Evolutionary conservation across 441 rosid species (phyloP), one percentile per base, ranked within the genome.

Genomic region (Brassica hybrid): DNA sequence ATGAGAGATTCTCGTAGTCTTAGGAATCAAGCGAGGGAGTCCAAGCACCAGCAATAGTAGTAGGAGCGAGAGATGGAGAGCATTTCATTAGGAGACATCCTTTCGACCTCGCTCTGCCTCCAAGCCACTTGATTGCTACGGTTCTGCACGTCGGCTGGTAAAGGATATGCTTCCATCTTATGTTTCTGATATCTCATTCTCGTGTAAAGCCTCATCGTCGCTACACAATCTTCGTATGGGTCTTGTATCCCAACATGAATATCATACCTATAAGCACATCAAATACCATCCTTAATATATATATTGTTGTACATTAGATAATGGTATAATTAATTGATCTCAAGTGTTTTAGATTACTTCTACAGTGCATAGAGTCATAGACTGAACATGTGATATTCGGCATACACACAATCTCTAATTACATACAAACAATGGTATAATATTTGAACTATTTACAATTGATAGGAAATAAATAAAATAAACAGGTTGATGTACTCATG

Each of bases 41-140:
- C 97, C 80, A 94, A 71, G 80, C 97, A 94, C 98, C 98, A 94
- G 32, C 98, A 94, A 69, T 90, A 89, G 76, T 88, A 92, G 67
- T 94, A 96, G 4, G 96, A 90, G 74, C 89, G 89, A 70, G 97
- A 91, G 50, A 91, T 84, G 3, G 82, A 81, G 12, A 89, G 79
- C 90, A 91, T 76, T 48, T 87, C 92, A 38, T 88, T 84, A 2
- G 98, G 94, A 81, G 65, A 81, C 96, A 91, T 90, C 80, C 90
- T 86, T 79, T 89, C 97, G 21, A 91, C 88, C 73, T 94, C 97
- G 62, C 27, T 82, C 79, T 91, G 98, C 86, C 96, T 90, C 93
- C 92, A 85, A 10, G 87, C 65, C 2, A 87, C 89, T 7, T 87
- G 87, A 69, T 88, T 91, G 72, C 89, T 88, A 13, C 93, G 86